A percentile compares a stretch with the other conserved stretches of the same genome.
Evolutionary conservation across 345 rosid species (phyloP).

Genomic region (Hibiscus mutabilis): DNA sequence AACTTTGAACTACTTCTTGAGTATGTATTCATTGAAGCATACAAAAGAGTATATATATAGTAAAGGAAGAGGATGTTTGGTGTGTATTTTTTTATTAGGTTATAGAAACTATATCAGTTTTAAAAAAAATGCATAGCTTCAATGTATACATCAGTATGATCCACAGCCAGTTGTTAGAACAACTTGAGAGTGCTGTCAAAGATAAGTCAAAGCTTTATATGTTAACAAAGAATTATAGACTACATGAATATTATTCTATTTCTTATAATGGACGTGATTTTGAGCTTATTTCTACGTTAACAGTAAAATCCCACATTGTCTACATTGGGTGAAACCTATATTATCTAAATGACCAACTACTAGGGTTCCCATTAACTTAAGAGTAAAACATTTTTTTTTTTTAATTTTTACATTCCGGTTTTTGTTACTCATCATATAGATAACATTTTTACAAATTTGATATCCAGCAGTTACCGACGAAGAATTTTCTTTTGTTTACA

Average conservation of each 20-base stretch:
- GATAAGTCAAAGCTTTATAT: constrained; percentile 30
- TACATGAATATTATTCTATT: neutral
- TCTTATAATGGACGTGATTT: neutral
- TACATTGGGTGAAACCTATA: neutral
- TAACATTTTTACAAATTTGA: no score
- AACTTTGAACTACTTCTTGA: constrained; percentile 11
- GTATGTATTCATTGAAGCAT: constrained; percentile 14
- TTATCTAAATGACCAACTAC: no score
- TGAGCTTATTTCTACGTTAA: neutral
- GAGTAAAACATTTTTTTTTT: no score
- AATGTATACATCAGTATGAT: constrained; percentile 16
- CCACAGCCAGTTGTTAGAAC: constrained; percentile 53
- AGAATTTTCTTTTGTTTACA: no score
- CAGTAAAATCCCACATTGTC: neutral
- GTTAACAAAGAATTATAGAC: neutral
- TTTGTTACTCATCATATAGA: no score
- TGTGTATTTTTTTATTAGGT: constrained; percentile 11
- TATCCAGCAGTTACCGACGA: no score
- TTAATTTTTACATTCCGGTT: no score
- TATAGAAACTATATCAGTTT: neutral
- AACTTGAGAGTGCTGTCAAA: constrained; percentile 54
- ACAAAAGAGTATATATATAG: constrained; percentile 24
- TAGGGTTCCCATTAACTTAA: no score
- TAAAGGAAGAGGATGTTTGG: constrained; percentile 24
- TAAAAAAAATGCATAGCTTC: no score